Conservation (phyloP, 371 early-diverging fungal species). For the Mucor irregularis region DNA sequence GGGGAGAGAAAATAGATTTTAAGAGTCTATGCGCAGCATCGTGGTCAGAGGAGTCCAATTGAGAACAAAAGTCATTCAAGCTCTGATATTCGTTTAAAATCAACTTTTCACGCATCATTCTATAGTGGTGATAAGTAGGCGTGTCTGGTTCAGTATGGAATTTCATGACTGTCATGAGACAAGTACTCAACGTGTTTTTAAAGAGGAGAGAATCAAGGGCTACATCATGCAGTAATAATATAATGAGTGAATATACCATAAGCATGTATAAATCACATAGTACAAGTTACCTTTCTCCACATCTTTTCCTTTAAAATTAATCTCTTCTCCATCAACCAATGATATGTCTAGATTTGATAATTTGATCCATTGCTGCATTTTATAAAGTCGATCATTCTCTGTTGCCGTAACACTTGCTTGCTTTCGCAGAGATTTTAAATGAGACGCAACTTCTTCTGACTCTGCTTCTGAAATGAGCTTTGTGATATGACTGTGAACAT, state of each 20-base stretch:
- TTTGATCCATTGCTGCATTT: slow-evolving; percentile 20
- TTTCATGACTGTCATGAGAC: not conserved
- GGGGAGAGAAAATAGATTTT: no score
- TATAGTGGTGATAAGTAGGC: not conserved
- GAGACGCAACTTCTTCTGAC: not conserved
- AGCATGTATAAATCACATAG: not conserved
- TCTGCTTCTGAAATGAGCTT: not conserved
- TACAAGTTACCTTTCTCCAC: slow-evolving; percentile 9
- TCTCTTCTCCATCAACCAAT: not conserved
- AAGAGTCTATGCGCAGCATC: no score
- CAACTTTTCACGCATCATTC: not conserved
- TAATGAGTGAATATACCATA: not conserved
- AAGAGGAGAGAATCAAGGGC: slow-evolving; percentile 3
- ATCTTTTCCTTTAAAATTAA: not conserved
- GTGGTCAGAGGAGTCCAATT: no score
- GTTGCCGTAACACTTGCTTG: not conserved
- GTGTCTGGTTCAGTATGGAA: not conserved
- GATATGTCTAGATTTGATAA: not conserved
- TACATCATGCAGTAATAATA: not conserved
- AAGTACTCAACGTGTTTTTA: slow-evolving; percentile 2
- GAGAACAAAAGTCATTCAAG: not conserved
- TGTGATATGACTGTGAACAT: slow-evolving; percentile 1
- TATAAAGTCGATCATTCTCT: not conserved
- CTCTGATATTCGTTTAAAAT: not conserved
- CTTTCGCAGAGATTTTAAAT: not conserved